Evolutionary conservation across 805 yeast species (phyloP).

Genomic region (Saccharomycopsis synnaedendra): DNA sequence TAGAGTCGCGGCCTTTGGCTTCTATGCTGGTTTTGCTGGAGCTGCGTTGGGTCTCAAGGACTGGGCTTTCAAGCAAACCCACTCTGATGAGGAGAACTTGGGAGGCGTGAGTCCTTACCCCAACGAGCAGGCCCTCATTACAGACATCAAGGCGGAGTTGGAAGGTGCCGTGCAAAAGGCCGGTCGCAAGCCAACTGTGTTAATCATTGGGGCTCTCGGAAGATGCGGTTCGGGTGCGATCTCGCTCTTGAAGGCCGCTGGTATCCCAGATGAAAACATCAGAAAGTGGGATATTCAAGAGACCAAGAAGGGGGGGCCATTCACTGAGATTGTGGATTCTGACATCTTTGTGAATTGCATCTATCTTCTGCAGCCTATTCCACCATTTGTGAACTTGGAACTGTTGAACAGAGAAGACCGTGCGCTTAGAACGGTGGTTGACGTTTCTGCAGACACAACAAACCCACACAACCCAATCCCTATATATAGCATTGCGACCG

Average conservation of each 20-base stretch:
- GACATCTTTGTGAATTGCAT: slow-evolving; percentile 95
- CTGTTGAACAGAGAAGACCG: slow-evolving; percentile 56
- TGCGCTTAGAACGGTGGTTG: slow-evolving; percentile 84
- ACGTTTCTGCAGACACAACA: slow-evolving; percentile 97
- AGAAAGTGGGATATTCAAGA: slow-evolving; percentile 95
- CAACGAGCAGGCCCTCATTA: slow-evolving; percentile 63
- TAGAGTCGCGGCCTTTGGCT: slow-evolving; percentile 99
- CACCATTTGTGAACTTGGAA: slow-evolving; percentile 75
- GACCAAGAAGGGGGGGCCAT: slow-evolving; percentile 96
- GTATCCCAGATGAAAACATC: slow-evolving; percentile 78
- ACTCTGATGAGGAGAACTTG: slow-evolving; percentile 46
- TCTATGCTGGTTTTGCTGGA: slow-evolving; percentile 99
- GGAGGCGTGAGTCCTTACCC: slow-evolving; percentile 77
- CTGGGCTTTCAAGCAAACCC: slow-evolving; percentile 86
- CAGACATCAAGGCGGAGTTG: slow-evolving; percentile 54
- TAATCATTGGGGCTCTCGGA: slow-evolving; percentile 95
- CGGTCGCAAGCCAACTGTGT: slow-evolving; percentile 61
- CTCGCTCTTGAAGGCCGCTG: slow-evolving; percentile 69
- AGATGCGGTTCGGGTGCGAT: slow-evolving; percentile 98
- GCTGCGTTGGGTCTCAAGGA: slow-evolving; percentile 93
- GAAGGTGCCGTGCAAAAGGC: slow-evolving; percentile 35
- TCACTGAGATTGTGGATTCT: slow-evolving; percentile 73
- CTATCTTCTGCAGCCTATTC: slow-evolving; percentile 83
- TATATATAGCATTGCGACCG: slow-evolving; percentile 82
- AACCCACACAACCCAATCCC: slow-evolving; percentile 98